Conservation (phyloP, 2,329 filamentous ascomycete species). For the Microcyclospora tardicrescens region DNA sequence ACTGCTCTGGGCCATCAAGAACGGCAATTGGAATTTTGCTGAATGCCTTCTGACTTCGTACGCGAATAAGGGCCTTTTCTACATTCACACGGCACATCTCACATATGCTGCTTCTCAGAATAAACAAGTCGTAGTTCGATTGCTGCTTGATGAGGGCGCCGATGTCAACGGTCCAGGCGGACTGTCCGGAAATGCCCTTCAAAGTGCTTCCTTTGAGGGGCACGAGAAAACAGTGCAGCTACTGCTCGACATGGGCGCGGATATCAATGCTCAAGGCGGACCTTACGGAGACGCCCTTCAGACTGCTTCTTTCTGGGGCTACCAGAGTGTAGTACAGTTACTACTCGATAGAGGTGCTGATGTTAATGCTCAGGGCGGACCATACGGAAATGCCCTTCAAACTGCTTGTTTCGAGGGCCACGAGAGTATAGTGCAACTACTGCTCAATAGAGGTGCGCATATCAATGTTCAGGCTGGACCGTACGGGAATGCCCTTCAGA, state of each 20-base stretch:
- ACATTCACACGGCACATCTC: too few relatives aligned
- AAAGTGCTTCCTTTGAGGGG: neutral
- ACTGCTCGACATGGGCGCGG: constrained; percentile 9
- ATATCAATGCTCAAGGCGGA: constrained; percentile 4
- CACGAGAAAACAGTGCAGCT: constrained; percentile 1
- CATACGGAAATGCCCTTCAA: constrained; percentile 8
- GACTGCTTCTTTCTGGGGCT: constrained; percentile 1
- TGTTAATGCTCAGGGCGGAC: constrained; percentile 6
- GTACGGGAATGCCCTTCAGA: constrained; percentile 1
- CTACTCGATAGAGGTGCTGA: constrained; percentile 9
- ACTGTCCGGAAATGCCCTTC: constrained; percentile 3
- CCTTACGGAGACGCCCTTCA: constrained; percentile 1
- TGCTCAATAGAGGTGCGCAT: constrained; percentile 7
- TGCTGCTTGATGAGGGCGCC: constrained; percentile 4
- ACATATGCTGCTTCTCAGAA: too few relatives aligned
- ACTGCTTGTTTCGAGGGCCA: constrained; percentile 6
- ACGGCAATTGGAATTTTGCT: too few relatives aligned
- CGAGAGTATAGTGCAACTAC: constrained; percentile 9
- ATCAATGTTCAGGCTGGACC: constrained; percentile 3
- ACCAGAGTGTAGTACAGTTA: constrained; percentile 4
- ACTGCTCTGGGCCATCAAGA: too few relatives aligned
- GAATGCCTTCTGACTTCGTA: too few relatives aligned
- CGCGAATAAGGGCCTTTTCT: too few relatives aligned
- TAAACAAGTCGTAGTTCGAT: too few relatives aligned
- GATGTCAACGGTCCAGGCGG: constrained; percentile 10